Evolutionary conservation across 768 basidiomycete species (phyloP).

Genomic region (Podaxis carcinomalis): DNA sequence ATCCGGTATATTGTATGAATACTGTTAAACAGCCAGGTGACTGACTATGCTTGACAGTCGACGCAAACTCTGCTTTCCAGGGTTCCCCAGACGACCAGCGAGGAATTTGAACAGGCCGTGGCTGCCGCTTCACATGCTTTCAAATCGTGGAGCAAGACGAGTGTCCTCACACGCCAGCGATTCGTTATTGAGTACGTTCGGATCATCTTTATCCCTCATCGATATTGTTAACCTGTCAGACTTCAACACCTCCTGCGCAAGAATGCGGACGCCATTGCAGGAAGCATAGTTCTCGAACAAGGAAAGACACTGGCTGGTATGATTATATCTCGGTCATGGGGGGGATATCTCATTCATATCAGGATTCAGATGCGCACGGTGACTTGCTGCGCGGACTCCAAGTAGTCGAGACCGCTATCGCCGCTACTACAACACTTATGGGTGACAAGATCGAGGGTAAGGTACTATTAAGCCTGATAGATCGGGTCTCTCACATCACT

Average conservation of each 20-base stretch:
- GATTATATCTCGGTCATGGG: conserved; percentile 6
- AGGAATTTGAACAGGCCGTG: conserved; percentile 82
- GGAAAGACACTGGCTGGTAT: conserved; percentile 88
- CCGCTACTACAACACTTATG: conserved; percentile 76
- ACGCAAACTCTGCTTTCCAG: conserved; percentile 87
- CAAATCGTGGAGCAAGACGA: conserved; percentile 85
- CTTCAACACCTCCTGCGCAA: conserved; percentile 84
- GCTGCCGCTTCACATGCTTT: conserved; percentile 81
- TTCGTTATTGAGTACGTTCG: conserved; percentile 80
- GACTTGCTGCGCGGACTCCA: conserved; percentile 92
- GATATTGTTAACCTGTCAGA: conserved; percentile 33
- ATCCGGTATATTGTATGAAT: conserved; percentile 61
- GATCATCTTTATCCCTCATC: not conserved
- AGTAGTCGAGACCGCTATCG: conserved; percentile 80
- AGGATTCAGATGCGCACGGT: conserved; percentile 77
- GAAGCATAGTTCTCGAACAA: conserved; percentile 90
- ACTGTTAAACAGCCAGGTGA: not conserved
- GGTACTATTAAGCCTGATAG: conserved; percentile 15
- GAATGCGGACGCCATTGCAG: conserved; percentile 81
- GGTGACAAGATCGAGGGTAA: conserved; percentile 92
- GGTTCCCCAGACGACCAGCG: conserved; percentile 82
- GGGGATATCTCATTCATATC: not conserved
- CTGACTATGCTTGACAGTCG: conserved; percentile 36
- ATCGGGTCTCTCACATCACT: conserved; percentile 1
- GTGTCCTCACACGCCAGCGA: conserved; percentile 80